Conservation (phyloP, 768 basidiomycete genomes). For the Chiua virens region DNA sequence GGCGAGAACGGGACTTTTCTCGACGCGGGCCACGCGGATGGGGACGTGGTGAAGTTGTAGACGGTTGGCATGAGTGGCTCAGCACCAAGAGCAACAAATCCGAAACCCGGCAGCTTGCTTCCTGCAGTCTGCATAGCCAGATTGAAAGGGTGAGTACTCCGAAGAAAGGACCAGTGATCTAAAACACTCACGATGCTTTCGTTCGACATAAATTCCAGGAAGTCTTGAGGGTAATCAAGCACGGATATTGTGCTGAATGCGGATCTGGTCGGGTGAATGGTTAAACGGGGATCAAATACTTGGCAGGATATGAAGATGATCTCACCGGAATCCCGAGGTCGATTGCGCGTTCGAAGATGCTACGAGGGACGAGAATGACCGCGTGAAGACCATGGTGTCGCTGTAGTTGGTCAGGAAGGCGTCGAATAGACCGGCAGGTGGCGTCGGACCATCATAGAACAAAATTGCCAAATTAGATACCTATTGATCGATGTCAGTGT, state of each 20-base stretch:
- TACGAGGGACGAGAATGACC: constrained; percentile 27
- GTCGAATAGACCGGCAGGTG: constrained; percentile 28
- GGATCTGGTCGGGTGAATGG: constrained; percentile 12
- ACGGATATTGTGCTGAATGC: constrained; percentile 26
- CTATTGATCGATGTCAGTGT: constrained; percentile 8
- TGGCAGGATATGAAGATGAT: background rate
- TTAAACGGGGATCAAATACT: background rate
- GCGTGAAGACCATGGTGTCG: constrained; percentile 13
- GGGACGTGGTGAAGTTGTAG: constrained; percentile 36
- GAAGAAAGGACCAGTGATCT: background rate
- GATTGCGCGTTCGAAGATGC: constrained; percentile 17
- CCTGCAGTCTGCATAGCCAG: constrained; percentile 44
- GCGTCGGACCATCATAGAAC: constrained; percentile 55
- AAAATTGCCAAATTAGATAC: constrained; percentile 34
- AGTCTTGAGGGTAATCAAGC: constrained; percentile 15
- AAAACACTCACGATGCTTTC: constrained; percentile 16
- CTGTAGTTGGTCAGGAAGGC: constrained; percentile 26
- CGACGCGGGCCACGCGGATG: constrained; percentile 49
- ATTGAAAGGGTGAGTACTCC: background rate
- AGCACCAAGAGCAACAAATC: constrained; percentile 46
- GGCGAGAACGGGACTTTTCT: constrained; percentile 41
- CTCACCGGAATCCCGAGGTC: constrained; percentile 25
- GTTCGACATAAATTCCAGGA: constrained; percentile 19
- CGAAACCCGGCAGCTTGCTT: constrained; percentile 31
- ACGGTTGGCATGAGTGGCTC: constrained; percentile 50